phyloP scores from a whole-genome alignment of 805 yeast genomes.

The Wickerhamiella parazyma region DNA sequence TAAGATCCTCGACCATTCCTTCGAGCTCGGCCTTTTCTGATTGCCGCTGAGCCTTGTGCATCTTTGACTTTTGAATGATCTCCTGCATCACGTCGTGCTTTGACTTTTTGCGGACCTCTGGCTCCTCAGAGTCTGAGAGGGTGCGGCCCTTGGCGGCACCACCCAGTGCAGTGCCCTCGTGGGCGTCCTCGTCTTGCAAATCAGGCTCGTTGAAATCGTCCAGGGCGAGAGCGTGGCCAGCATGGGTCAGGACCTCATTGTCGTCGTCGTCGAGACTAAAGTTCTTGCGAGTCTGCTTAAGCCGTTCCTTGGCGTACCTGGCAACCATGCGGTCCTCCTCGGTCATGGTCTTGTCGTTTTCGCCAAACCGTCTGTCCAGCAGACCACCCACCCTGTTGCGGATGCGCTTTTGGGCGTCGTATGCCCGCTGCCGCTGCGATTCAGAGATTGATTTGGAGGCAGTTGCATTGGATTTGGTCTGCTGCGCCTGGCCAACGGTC shows the following conservation, averaged over 20 bases:
- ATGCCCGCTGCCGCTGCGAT: constrained; percentile 45
- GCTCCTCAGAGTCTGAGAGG: constrained; percentile 22
- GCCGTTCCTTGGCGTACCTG: constrained; percentile 82
- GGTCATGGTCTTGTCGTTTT: constrained; percentile 52
- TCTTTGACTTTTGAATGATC: constrained; percentile 31
- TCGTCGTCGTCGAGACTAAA: constrained; percentile 62
- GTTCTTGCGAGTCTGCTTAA: constrained; percentile 36
- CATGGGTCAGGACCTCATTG: constrained; percentile 51
- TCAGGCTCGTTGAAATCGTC: constrained; percentile 42
- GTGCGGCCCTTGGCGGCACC: constrained; percentile 14
- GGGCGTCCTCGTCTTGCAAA: constrained; percentile 28
- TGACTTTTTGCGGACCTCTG: constrained; percentile 25
- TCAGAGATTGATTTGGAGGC: constrained; percentile 56
- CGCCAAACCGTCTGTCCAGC: constrained; percentile 86
- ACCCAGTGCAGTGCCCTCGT: constrained; percentile 26
- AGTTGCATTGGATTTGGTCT: constrained; percentile 41
- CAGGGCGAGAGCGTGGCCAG: constrained; percentile 50
- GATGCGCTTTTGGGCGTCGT: constrained; percentile 46
- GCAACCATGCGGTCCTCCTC: constrained; percentile 91
- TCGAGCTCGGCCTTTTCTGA: constrained; percentile 27
- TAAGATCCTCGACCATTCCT: constrained; percentile 26
- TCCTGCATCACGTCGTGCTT: constrained; percentile 33
- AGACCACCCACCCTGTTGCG: constrained; percentile 68
- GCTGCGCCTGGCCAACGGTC: constrained; percentile 26
- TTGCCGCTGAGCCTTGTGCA: constrained; percentile 31